Base-by-base conservation (phyloP, 345 rosid species). In the Boechera retrofracta region DNA sequence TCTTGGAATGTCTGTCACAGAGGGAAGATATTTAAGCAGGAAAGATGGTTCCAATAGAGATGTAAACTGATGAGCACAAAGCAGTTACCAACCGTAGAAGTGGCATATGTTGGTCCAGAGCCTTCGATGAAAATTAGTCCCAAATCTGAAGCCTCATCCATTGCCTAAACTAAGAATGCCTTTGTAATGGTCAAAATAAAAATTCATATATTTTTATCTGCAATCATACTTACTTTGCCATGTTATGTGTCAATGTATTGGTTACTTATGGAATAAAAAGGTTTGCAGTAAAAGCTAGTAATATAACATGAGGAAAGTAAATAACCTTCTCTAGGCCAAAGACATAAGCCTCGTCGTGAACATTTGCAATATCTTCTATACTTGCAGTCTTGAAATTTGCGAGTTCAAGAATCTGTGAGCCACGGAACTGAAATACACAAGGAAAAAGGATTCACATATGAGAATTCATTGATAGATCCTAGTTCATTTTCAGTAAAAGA, bases 21-120 rank as follows among this genome's bases (percentile, higher is more conserved):
- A 45, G 39, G 77, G 61, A 63, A 62, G 65, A 57, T 2, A 54
- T 16, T 65, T 10, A 76, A 73, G 38, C 42, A 67, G 51, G 28
- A 48, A 54, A 52, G 18, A 42, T 42, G 71, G 21, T 52, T 57
- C 16, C 24, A 71, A 0, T 6, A 9, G 54, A 45, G 77, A 64
- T 45, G 51, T 15, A 45, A 73, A 35, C 41, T 2, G 7, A 52
- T 53, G 71, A 80, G 64, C 45, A 53, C 52, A 42, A 54, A 45
- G 54, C 4, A 84, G 87, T 83, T 80, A 91, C 98, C 5, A 86
- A 94, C 98, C 7, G 88, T 86, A 16, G 87, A 52, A 82, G 98
- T 94, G 59, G 97, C 98, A 81, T 94, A 94, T 47, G 98, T 94
- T 72, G 96, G 98, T 75, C 94, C 98, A 11, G 94, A 85, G 33